Evolutionary conservation across 2,329 filamentous ascomycete genomes (phyloP).

Genomic region (Trichoderma sp.): DNA sequence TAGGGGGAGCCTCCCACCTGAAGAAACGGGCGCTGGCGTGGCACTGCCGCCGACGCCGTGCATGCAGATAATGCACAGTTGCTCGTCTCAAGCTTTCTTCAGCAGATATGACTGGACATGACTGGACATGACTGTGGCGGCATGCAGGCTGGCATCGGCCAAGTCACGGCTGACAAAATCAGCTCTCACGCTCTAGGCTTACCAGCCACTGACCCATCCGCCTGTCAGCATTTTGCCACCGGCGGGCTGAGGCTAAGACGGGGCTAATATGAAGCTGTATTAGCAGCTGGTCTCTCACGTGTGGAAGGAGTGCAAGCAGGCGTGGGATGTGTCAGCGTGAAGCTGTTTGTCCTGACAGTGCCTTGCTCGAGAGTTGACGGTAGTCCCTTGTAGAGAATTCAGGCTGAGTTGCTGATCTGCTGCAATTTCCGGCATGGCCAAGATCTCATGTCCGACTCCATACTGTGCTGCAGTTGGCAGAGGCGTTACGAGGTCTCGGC

Average conservation of each 20-base stretch:
- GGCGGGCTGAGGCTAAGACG: background rate
- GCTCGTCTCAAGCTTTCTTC: background rate
- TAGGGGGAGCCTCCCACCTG: constrained; percentile 5
- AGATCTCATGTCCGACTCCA: no score
- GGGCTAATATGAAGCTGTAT: background rate
- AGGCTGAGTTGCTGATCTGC: background rate
- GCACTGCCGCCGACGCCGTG: constrained; percentile 12
- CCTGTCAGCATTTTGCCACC: constrained; percentile 17
- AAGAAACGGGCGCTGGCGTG: constrained; percentile 12
- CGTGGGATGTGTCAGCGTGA: background rate
- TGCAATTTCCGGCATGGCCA: background rate
- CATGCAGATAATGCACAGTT: constrained; percentile 7
- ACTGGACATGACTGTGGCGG: background rate
- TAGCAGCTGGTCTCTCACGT: background rate
- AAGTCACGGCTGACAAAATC: constrained; percentile 12
- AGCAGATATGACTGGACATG: background rate
- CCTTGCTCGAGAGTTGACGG: background rate
- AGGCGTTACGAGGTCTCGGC: background rate
- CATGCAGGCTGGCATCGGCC: background rate
- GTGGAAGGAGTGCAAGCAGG: background rate
- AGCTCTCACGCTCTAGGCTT: constrained; percentile 6
- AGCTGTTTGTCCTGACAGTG: background rate
- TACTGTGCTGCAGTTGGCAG: background rate
- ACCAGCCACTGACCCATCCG: constrained; percentile 9
- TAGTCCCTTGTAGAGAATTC: background rate